Conservation (phyloP, 1,139 yeast genomes). For the Pichia sorboxylosa region DNA sequence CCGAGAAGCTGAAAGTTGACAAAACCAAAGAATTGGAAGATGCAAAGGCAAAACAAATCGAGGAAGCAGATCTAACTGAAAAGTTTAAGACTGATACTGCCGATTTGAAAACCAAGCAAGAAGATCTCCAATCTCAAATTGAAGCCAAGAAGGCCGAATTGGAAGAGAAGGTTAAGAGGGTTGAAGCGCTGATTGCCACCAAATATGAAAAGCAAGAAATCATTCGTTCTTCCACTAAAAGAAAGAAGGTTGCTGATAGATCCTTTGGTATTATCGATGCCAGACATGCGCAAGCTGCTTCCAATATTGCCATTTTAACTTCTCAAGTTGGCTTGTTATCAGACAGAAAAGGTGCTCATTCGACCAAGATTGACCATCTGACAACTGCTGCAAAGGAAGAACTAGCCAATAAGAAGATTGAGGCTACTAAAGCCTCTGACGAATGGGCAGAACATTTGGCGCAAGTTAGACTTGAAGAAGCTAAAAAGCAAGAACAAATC, state of each 20-base stretch:
- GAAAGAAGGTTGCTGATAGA: constrained; percentile 33
- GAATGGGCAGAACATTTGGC: constrained; percentile 37
- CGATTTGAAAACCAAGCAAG: constrained; percentile 34
- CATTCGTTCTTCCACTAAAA: constrained; percentile 27
- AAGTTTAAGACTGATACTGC: constrained; percentile 33
- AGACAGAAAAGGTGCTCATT: constrained; percentile 34
- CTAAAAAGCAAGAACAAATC: constrained; percentile 37
- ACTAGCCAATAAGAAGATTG: constrained; percentile 29
- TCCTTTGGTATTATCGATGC: constrained; percentile 27
- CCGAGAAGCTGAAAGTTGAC: constrained; percentile 36
- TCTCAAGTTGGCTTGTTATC: constrained; percentile 37
- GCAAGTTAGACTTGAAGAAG: constrained; percentile 32
- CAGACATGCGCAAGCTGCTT: constrained; percentile 29
- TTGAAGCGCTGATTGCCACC: constrained; percentile 31
- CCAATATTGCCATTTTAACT: constrained; percentile 29
- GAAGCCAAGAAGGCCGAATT: constrained; percentile 31
- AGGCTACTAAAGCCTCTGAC: constrained; percentile 31
- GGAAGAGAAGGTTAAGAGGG: constrained; percentile 16
- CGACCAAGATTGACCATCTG: constrained; percentile 32
- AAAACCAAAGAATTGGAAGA: constrained; percentile 40
- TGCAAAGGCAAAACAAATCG: constrained; percentile 35
- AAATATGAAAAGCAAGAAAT: constrained; percentile 32
- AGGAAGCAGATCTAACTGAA: constrained; percentile 36
- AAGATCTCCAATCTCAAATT: constrained; percentile 32
- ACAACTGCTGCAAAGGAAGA: constrained; percentile 28